A percentile compares a stretch with the other conserved stretches of the same genome.
These are phyloP conservation scores for Pelargonium myrrhifolium DNA, from an alignment of 441 rosid species.

Conservation along the genomic window DNA sequence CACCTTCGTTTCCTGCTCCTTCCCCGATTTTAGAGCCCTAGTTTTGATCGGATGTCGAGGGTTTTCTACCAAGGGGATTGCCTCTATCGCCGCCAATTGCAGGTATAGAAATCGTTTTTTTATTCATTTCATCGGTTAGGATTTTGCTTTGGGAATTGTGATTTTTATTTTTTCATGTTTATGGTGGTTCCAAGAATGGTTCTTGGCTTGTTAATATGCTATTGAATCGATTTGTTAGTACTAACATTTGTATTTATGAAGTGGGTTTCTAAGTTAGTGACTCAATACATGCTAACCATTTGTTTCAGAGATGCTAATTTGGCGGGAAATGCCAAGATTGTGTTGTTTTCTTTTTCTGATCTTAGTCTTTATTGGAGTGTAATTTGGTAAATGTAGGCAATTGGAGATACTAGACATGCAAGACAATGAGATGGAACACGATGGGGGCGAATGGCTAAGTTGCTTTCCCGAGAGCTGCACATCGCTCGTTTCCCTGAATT, in stretches of 20 bases:
- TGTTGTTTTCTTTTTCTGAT: background rate
- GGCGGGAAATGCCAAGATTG: too few relatives aligned
- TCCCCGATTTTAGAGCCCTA: conserved; percentile 60
- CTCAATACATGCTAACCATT: background rate
- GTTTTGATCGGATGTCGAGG: conserved; percentile 87
- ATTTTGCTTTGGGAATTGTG: background rate
- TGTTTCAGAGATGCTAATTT: background rate
- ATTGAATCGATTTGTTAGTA: too few relatives aligned
- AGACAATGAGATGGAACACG: conserved; percentile 82
- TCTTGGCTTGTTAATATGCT: too few relatives aligned
- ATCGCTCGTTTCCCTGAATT: conserved; percentile 70
- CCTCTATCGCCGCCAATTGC: conserved; percentile 82
- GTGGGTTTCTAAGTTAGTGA: background rate
- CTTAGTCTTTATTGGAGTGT: background rate
- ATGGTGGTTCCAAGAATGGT: too few relatives aligned
- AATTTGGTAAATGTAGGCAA: conserved; percentile 30
- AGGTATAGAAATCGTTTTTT: conserved; percentile 36
- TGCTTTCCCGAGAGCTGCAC: conserved; percentile 71
- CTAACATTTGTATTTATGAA: background rate
- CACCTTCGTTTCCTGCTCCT: conserved; percentile 58
- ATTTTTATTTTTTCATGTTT: too few relatives aligned
- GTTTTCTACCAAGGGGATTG: conserved; percentile 75
- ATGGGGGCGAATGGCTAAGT: conserved; percentile 82
- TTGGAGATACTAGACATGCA: conserved; percentile 86
- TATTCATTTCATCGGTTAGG: too few relatives aligned